Base-by-base conservation (phyloP, 768 basidiomycete genomes). In the Serendipita sp. region DNA sequence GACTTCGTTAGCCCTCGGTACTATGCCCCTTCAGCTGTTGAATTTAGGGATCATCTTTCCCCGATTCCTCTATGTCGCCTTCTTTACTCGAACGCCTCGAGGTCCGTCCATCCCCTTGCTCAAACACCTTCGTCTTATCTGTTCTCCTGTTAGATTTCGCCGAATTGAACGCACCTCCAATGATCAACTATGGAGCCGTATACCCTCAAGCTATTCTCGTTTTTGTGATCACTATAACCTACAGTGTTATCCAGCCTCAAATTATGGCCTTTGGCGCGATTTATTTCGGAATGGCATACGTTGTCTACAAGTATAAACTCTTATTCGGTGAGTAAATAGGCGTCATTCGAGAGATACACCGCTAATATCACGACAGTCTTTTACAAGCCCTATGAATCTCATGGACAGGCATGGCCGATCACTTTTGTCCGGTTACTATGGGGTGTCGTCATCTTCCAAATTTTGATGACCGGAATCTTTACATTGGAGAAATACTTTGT, bases 401-500 rank as follows among this genome's bases (percentile, higher is more conserved):
- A 88, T 69, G 96, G 96, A 1, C 93, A 97, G 76, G 96, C 94
- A 1, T 98, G 96, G 95, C 92, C 92, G 0, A 84, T 97, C 69
- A 94, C 96, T 0, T 97, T 94, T 73, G 81, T 85, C 32, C 88
- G 95, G 4, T 83, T 96, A 45, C 86, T 94, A 37, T 91, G 90
- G 87, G 94, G 90, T 51, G 82, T 98, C 65, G 72, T 95, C 72
- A 89, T 95, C 64, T 98, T 94, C 79, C 84, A 94, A 65, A 72
- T 93, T 51, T 96, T 98, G 79, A 98, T 98, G 96, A 90, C 86
- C 51, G 94, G 94, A 54, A 88, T 96, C 68, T 97, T 99, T 78
- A 85, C 86, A 38, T 81, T 79, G 67, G 85, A 75, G 69, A 76
- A 84, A 70, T 80, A 79, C 8, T 83, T 80, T 69, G 74, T 83